Conservation (phyloP, 371 early-diverging fungal genomes). For the Lichtheimia ramosa region DNA sequence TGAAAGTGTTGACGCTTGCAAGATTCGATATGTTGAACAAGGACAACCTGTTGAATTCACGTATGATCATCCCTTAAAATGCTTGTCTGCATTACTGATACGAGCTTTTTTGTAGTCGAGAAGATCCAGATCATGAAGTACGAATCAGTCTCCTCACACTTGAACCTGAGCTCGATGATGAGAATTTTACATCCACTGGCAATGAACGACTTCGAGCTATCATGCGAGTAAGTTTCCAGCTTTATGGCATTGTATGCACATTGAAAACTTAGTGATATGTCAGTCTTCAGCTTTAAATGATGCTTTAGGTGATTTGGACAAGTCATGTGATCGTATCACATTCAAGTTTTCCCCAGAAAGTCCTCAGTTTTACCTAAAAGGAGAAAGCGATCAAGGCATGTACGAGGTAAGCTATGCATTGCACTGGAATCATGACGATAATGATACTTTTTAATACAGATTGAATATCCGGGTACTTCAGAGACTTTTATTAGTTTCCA, state of each 20-base stretch:
- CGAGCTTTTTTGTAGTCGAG: conserved; percentile 12
- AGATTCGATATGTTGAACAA: conserved; percentile 27
- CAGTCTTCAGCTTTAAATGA: conserved; percentile 28
- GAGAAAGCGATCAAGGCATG: conserved; percentile 21
- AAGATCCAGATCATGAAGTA: conserved; percentile 19
- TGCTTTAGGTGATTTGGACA: conserved; percentile 34
- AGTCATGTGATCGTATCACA: conserved; percentile 23
- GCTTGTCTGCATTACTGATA: not conserved
- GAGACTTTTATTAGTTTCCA: conserved; percentile 35
- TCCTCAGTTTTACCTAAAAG: conserved; percentile 25
- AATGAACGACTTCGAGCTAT: conserved; percentile 15
- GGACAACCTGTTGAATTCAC: conserved; percentile 25
- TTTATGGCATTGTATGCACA: too few species aligned
- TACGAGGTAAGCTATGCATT: conserved; percentile 12
- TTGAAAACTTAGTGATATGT: too few species aligned
- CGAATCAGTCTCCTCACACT: conserved; percentile 26
- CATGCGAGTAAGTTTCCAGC: conserved; percentile 22
- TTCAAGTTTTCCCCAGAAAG: conserved; percentile 33
- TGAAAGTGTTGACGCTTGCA: conserved; percentile 24
- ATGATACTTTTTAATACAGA: conserved; percentile 10
- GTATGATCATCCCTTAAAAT: conserved; percentile 8
- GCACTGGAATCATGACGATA: not conserved
- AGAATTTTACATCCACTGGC: conserved; percentile 17
- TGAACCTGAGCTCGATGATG: conserved; percentile 31
- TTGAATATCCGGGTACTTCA: conserved; percentile 32